Conservation (phyloP, 257 asterid genomes). For the Solanum tarijense region DNA sequence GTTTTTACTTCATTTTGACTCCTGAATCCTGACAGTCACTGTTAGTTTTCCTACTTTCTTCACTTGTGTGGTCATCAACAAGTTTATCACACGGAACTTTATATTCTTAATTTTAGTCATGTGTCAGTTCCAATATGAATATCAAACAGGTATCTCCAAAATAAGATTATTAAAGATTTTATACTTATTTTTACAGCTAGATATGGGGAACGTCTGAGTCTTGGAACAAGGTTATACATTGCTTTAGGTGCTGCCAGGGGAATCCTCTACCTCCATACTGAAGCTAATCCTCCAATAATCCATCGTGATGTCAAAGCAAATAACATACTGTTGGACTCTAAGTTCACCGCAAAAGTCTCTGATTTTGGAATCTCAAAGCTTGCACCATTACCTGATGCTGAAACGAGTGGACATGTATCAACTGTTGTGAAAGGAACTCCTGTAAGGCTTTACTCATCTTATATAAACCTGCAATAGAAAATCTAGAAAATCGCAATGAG, state of each 20-base stretch:
- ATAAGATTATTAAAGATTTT: background rate
- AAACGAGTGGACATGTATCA: background rate
- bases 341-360: background rate
- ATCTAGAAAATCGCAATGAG: background rate
- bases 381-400: slow-evolving; percentile 4
- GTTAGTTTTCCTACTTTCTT: background rate
- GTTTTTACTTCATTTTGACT: background rate
- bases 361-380: slow-evolving; percentile 1
- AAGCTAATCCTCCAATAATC: slow-evolving; percentile 2
- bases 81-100: background rate
- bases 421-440: slow-evolving; percentile 4
- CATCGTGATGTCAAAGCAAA: slow-evolving; percentile 3
- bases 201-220: background rate
- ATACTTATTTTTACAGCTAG: background rate
- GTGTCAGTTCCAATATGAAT: background rate
- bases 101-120: background rate
- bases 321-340: slow-evolving; percentile 1
- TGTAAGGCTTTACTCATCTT: background rate
- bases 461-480: background rate
- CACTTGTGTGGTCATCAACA: background rate
- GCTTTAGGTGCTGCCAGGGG: slow-evolving; percentile 6
- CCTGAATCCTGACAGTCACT: background rate
- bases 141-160: background rate
- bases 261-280: slow-evolving; percentile 1
- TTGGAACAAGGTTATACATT: background rate